Base-by-base conservation (phyloP, 805 yeast species). In the Lipomyces mesembrius region DNA sequence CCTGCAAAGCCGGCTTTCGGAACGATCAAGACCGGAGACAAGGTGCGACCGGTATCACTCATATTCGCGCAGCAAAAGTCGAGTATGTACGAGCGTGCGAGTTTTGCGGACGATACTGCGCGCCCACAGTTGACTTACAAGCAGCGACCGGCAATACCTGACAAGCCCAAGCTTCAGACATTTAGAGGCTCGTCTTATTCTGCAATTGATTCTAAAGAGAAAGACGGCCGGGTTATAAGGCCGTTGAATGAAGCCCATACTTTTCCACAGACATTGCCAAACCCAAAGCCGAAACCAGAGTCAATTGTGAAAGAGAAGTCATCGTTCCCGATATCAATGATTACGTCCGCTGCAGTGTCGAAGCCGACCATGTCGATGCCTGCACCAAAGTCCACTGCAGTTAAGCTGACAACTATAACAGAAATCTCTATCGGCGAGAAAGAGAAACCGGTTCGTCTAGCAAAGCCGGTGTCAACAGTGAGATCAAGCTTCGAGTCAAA, bases 161-260 rank as follows among this genome's bases (percentile, higher is more conserved):
- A 29, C 14, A 57, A 57, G 60, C 60, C 60, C 32, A 22, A 52
- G 9, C 25, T 29, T 52, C 52, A 39, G 29, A 35, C 49, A 17
- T 11, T 57, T 4, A 9, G 60, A 17, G 39, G 39, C 14, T 55
- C 22, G n/a, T 55, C 58, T 22, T 55, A 56, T 32, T 17, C 37
- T 17, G 35, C 35, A 14, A n/a, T 7, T 32, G 20, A 7, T 53
- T 12, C 35, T 32, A 53, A 2, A 22, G 9, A 17, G n/a, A 53
- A 17, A 53, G 57, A 32, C 4, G 57, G 17, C 25, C 9, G 34
- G 46, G 32, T 3, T 35, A 29, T 12, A 12, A 14, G 34, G n/a
- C 55, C 34, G 7, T 22, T 52, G n/a, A 29, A 25, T 12, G 9
- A n/a, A 25, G 17, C 17, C 34, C 27, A 22, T 0, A 5, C 55